Percentiles rank a stretch among this genome's conserved stretches.
These are phyloP conservation scores for Psilocybe subaeruginosa DNA, from an alignment of 768 basidiomycete species.

Conservation along the genomic window DNA sequence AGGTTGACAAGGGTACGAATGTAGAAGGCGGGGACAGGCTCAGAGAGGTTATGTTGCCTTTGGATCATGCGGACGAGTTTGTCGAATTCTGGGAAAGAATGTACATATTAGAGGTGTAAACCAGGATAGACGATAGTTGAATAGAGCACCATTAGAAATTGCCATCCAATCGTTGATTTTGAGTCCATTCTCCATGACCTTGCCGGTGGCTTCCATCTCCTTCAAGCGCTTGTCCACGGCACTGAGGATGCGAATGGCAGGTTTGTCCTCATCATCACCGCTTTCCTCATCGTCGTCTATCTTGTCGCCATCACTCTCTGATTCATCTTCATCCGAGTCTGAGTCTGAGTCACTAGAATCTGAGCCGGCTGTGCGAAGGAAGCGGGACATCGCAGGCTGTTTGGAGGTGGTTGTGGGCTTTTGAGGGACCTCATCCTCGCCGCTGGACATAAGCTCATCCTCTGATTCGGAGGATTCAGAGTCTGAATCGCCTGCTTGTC, in stretches of 20 bases:
- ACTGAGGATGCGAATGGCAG: slow-evolving; percentile 77
- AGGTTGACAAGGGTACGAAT: slow-evolving; percentile 74
- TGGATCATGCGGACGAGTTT: slow-evolving; percentile 91
- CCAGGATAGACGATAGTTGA: background rate
- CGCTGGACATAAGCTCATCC: slow-evolving; percentile 76
- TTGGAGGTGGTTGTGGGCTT: slow-evolving; percentile 53
- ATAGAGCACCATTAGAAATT: slow-evolving; percentile 77
- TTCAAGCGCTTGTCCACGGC: slow-evolving; percentile 91
- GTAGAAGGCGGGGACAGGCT: slow-evolving; percentile 87
- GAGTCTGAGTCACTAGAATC: slow-evolving; percentile 62
- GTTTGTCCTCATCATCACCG: slow-evolving; percentile 71
- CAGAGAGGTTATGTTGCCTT: slow-evolving; percentile 82
- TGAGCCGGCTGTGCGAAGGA: slow-evolving; percentile 67
- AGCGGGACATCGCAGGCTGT: slow-evolving; percentile 70
- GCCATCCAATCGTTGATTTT: slow-evolving; percentile 98
- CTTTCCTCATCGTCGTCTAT: slow-evolving; percentile 37
- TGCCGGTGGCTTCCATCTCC: slow-evolving; percentile 94
- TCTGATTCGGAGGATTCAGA: slow-evolving; percentile 73
- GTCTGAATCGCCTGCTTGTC: slow-evolving; percentile 83
- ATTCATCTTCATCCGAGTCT: slow-evolving; percentile 58
- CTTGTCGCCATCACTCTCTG: slow-evolving; percentile 49
- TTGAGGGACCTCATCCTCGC: slow-evolving; percentile 59
- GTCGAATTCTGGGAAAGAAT: slow-evolving; percentile 77
- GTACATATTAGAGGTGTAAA: background rate
- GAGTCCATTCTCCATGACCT: slow-evolving; percentile 89